Evolutionary conservation across 2,329 filamentous ascomycete genomes (phyloP), one percentile per base, ranked within the genome.

Genomic region (Didymellaceae sp.): DNA sequence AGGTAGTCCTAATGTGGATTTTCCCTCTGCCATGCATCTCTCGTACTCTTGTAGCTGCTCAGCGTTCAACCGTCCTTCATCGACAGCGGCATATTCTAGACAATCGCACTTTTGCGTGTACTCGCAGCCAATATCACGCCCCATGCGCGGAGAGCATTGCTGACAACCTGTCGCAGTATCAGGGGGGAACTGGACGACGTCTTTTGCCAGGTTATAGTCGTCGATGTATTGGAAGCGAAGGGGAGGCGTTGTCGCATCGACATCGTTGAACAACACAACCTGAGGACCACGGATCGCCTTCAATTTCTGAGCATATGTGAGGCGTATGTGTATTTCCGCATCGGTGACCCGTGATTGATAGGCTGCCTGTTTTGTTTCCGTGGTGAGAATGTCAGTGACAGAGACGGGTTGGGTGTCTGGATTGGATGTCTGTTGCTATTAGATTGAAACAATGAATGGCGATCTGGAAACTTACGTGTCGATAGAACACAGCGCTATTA

Each of bases 181-280:
- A 38, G 77, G 75, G 53, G 82, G 82, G 4, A 82, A 82, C 10
- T 80, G 77, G 33, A 81, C 70, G 0, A 93, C 86, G 16, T 83
- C 87, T 1, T 79, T 61, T 5, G 39, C 34, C 8, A 89, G 76
- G 4, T 87, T 75, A 8, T 84, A 86, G 1, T 80, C 72, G 6
- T 86, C 77, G 44, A 91, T 86, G 68, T 92, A 93, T 0, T 78
- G 77, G 61, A 94, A 95, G 30, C 82, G 75, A 0, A 82, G 72
- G 0, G 88, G 85, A 0, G 80, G 81, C 60, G 79, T 58, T 62
- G 78, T 49, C 1, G 79, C 72, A 58, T 88, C 86, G 2, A 82
- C 72, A 0, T 79, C 74, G 65, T 93, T 93, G 42, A 86, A 74
- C 1, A 92, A 79, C 0, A 82, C 82, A 20, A 91, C 79, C 0